Evolutionary conservation across 2,329 filamentous ascomycete genomes (phyloP).

Genomic region (Microsporum canis): DNA sequence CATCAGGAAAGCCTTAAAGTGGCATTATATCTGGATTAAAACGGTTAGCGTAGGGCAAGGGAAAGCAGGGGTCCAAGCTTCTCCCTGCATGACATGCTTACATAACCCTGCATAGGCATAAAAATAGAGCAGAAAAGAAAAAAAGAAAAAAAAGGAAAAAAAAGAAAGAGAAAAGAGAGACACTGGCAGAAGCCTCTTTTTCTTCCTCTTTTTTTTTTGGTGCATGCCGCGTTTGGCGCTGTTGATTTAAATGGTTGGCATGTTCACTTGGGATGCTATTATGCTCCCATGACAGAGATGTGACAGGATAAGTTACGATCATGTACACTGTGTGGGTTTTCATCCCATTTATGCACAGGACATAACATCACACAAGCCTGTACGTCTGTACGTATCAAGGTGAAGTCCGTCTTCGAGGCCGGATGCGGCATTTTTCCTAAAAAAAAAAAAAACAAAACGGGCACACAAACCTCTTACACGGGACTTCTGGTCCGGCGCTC

Average conservation of each 20-base stretch:
- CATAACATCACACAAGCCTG: too few species aligned
- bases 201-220: neutral
- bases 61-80: neutral
- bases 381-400: too few species aligned
- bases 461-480: neutral
- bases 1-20: neutral
- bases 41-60: neutral
- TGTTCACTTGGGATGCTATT: too few species aligned
- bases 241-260: neutral
- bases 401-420: neutral
- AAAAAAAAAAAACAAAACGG: neutral
- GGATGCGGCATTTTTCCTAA: neutral
- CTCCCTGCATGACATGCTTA: conserved; percentile 3
- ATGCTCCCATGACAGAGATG: too few species aligned
- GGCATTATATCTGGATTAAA: neutral
- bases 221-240: conserved; percentile 4
- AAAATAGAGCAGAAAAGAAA: neutral
- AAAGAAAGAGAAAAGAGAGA: too few species aligned
- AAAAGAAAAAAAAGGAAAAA: neutral
- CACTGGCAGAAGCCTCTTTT: too few species aligned
- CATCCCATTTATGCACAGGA: too few species aligned
- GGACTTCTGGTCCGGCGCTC: neutral
- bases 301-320: too few species aligned
- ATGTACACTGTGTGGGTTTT: too few species aligned
- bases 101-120: neutral